phyloP scores from a whole-genome alignment of 495 filamentous ascomycete species.

The Chaetomidium leptoderma region DNA sequence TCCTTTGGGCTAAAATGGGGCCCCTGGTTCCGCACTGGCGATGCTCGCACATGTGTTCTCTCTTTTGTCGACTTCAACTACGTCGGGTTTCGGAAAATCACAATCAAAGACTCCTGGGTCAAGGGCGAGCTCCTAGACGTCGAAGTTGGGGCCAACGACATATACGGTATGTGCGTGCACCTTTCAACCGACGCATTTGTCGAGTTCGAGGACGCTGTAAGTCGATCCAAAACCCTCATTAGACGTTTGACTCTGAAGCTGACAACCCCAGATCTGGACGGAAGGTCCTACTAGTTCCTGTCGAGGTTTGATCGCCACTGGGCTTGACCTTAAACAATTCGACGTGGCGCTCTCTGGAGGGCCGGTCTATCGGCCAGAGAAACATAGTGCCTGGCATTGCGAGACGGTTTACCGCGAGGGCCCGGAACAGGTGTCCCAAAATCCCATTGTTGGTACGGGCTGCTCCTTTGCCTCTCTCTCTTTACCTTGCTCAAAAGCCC shows the following conservation, averaged over 20 bases:
- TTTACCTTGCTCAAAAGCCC: background rate
- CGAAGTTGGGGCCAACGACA: slow-evolving; percentile 28
- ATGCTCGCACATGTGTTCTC: slow-evolving; percentile 33
- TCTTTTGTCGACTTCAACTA: slow-evolving; percentile 42
- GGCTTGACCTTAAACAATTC: slow-evolving; percentile 36
- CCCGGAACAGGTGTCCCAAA: slow-evolving; percentile 19
- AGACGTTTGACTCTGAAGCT: background rate
- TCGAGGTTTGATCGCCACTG: slow-evolving; percentile 43
- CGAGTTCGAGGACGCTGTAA: slow-evolving; percentile 44
- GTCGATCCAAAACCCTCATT: background rate
- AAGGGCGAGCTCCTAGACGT: slow-evolving; percentile 27
- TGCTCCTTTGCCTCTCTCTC: background rate
- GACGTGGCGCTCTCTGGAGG: slow-evolving; percentile 32
- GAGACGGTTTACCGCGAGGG: slow-evolving; percentile 34
- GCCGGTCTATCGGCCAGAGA: background rate
- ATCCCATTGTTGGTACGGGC: slow-evolving; percentile 43
- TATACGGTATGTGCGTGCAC: slow-evolving; percentile 38
- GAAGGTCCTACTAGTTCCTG: slow-evolving; percentile 27
- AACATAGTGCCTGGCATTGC: slow-evolving; percentile 36
- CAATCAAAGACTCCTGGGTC: slow-evolving; percentile 25
- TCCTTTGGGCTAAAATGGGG: slow-evolving; percentile 45
- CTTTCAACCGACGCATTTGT: slow-evolving; percentile 44
- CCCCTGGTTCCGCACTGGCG: slow-evolving; percentile 36
- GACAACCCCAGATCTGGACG: slow-evolving; percentile 36
- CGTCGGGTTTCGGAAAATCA: slow-evolving; percentile 44